phyloP scores from a whole-genome alignment of 2,329 filamentous ascomycete genomes.

The Arthroderma sp. region DNA sequence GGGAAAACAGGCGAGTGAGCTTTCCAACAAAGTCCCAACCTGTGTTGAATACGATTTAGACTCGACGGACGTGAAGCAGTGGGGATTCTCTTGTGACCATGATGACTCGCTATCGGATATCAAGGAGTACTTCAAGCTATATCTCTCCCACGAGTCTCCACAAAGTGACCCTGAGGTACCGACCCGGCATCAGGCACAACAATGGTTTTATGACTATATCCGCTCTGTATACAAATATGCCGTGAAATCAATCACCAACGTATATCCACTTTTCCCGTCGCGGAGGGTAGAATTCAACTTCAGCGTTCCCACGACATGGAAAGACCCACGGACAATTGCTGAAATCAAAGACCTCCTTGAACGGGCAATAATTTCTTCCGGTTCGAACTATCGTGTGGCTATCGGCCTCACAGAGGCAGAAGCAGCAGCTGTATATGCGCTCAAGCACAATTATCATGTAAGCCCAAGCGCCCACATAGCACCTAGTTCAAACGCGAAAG shows the following conservation, averaged over 20 bases:
- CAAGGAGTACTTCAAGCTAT: conserved; percentile 7
- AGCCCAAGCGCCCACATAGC: conserved; percentile 28
- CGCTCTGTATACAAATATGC: conserved; percentile 21
- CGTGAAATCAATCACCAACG: conserved; percentile 1
- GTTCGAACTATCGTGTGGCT: conserved; percentile 10
- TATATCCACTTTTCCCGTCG: conserved; percentile 10
- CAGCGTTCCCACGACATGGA: conserved; percentile 8
- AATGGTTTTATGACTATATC: conserved; percentile 12
- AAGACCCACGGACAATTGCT: conserved; percentile 4
- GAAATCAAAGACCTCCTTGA: conserved; percentile 1
- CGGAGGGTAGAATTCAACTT: conserved; percentile 5
- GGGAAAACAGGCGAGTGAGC: conserved; percentile 8
- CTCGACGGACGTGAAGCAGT: conserved; percentile 1
- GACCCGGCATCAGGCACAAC: conserved; percentile 1
- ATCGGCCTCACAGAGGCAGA: conserved; percentile 7
- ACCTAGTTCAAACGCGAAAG: conserved; percentile 19
- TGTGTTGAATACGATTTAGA: conserved; percentile 2
- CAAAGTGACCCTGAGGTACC: neutral
- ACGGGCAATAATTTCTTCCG: neutral
- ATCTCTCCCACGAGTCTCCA: conserved; percentile 1
- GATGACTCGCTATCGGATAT: conserved; percentile 16
- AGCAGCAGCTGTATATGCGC: conserved; percentile 11
- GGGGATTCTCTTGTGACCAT: conserved; percentile 14
- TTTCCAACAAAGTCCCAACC: conserved; percentile 14
- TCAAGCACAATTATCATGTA: conserved; percentile 20